Base-by-base conservation (phyloP, 2,329 filamentous ascomycete species). In the Talaromyces sp. region DNA sequence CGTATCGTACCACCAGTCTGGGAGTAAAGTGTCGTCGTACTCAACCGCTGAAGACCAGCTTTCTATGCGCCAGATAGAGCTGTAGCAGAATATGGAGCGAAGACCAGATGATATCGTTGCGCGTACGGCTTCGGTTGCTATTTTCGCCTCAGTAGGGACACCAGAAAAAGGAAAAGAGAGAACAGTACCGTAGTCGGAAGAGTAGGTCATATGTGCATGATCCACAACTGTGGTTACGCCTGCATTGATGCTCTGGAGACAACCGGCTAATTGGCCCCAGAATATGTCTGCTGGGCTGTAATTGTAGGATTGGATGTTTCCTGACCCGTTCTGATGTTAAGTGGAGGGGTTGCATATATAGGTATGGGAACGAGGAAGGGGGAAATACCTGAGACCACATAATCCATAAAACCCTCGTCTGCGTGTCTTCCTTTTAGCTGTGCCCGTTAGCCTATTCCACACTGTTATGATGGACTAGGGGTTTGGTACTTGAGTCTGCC, bases 191-290 rank as follows among this genome's bases (percentile, higher is more conserved):
- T 62, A 35, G 11, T 25, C 54, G 14, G 54, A 16, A 2, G 54
- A 40, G 4, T 48, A 48, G 35, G 40, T 50, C 54, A 62, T 58
- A 18, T 62, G 60, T n/a, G 60, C 60, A 18, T 62, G 55, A n/a
- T 62, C 60, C 4, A 62, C 35, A 5, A 62, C 60, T 2, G 40
- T 58, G n/a, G 60, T 62, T 52, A 48, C 46, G 3, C 60, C 60
- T 9, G 55, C 55, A 11, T 58, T n/a, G 16, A 62, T 33, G n/a
- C 40, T 39, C 18, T 58, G 42, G 2, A 62, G 42, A 31, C 60
- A 62, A 5, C 60, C 60, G 6, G 40, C 60, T 18, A 62, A 35
- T 50, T 62, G 60, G 23, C 60, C 60, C 60, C 60, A 62, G 54
- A 62, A 62, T 23, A 62, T 50, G 5, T 62, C 55, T 0, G 52